Evolutionary conservation across 768 basidiomycete species (phyloP).

Genomic region (Kwoniella shandongensis): DNA sequence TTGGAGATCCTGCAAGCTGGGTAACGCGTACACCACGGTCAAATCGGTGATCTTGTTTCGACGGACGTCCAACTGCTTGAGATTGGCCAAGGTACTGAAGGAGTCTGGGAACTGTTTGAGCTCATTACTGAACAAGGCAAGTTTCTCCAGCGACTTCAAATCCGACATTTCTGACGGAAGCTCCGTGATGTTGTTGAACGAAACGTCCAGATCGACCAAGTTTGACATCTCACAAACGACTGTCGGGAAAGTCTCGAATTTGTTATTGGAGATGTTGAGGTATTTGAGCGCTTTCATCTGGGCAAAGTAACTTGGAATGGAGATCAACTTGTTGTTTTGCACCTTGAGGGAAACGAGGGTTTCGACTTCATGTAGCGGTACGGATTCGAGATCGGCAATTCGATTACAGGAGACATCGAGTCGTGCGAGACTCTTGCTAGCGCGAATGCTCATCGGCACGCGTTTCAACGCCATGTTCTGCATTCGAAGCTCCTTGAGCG

Average conservation of each 20-base stretch:
- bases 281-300: constrained; percentile 68
- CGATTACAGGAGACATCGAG: constrained; percentile 90
- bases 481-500: constrained; percentile 78
- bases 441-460: constrained; percentile 78
- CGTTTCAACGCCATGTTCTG: constrained; percentile 93
- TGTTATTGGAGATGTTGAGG: constrained; percentile 95
- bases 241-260: constrained; percentile 71
- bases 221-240: constrained; percentile 71
- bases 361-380: constrained; percentile 73
- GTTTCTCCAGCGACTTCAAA: constrained; percentile 66
- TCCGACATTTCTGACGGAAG: constrained; percentile 77
- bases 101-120: constrained; percentile 69
- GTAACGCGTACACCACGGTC: constrained; percentile 66
- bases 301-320: constrained; percentile 80
- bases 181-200: constrained; percentile 83
- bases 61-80: constrained; percentile 76
- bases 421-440: constrained; percentile 69
- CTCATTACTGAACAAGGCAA: constrained; percentile 84
- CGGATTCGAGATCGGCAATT: constrained; percentile 82
- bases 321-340: constrained; percentile 89
- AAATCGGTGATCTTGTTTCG: constrained; percentile 81
- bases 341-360: constrained; percentile 68
- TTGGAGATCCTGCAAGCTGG: constrained; percentile 65
- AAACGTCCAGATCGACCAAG: constrained; percentile 85
- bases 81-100: constrained; percentile 61